phyloP scores from a whole-genome alignment of 176 grass and related monocot species.

The Zea luxurians region DNA sequence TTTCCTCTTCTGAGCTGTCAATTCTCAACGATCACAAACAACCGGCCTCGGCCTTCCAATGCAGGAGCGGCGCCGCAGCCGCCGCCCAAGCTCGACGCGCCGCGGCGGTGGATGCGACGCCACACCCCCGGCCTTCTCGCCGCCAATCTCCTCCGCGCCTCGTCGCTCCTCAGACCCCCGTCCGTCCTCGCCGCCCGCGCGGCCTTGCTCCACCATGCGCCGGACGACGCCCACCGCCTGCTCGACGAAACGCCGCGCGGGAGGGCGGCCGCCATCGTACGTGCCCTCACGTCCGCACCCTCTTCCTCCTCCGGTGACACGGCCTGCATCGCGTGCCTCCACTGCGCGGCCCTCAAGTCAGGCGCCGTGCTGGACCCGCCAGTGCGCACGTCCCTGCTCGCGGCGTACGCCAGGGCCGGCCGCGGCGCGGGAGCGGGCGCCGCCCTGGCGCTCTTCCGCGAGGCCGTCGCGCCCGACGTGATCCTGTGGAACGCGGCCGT shows the following conservation, averaged over 20 bases:
- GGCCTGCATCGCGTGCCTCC: slow-evolving; percentile 35
- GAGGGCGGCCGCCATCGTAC: slow-evolving; percentile 39
- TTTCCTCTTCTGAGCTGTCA: background rate
- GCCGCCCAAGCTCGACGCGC: background rate
- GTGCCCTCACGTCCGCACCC: slow-evolving; percentile 8
- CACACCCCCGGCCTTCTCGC: background rate
- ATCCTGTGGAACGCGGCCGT: slow-evolving; percentile 78
- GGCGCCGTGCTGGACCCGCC: slow-evolving; percentile 50
- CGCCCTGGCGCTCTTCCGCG: slow-evolving; percentile 45
- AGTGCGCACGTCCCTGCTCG: slow-evolving; percentile 62
- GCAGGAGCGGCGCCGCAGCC: slow-evolving; percentile 2
- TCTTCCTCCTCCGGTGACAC: slow-evolving; percentile 4
- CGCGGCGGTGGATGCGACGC: slow-evolving; percentile 39
- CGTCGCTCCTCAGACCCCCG: background rate
- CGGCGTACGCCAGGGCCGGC: slow-evolving; percentile 54
- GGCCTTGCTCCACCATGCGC: slow-evolving; percentile 23
- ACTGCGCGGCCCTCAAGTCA: slow-evolving; percentile 61
- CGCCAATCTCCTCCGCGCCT: background rate
- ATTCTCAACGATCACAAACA: background rate
- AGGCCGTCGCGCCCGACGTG: slow-evolving; percentile 45
- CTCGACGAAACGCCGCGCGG: slow-evolving; percentile 46
- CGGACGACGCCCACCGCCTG: background rate
- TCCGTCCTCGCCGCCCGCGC: background rate
- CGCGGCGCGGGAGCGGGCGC: slow-evolving; percentile 28
- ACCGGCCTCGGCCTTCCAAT: background rate